These are phyloP conservation scores for Flaveria trinervia DNA, from an alignment of 129 eudicot genomes.

Conservation along the genomic window DNA sequence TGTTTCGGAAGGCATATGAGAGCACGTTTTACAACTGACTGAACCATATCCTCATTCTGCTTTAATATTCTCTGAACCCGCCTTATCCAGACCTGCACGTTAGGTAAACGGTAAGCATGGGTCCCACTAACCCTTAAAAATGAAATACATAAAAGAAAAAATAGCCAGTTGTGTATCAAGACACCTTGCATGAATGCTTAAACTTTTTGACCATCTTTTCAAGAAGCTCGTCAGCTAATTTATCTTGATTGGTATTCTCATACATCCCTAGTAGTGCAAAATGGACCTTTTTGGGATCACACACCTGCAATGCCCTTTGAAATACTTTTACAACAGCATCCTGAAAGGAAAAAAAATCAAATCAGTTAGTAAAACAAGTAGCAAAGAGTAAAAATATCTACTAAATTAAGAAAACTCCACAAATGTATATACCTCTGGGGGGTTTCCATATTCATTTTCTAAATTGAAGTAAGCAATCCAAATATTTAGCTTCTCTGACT, in stretches of 20 bases:
- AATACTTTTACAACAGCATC: constrained; percentile 72
- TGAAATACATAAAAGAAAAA: background rate
- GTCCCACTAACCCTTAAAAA: background rate
- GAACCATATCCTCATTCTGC: constrained; percentile 64
- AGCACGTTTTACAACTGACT: constrained; percentile 66
- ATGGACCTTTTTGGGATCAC: constrained; percentile 86
- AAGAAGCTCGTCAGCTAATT: constrained; percentile 72
- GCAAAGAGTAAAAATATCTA: background rate
- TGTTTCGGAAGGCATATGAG: constrained; percentile 71
- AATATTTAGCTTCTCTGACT: constrained; percentile 80
- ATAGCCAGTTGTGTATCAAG: background rate
- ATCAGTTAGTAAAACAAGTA: background rate
- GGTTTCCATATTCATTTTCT: constrained; percentile 85
- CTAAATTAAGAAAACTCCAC: background rate
- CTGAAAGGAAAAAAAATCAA: constrained; percentile 35
- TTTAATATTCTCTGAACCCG: constrained; percentile 61
- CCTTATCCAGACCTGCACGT: constrained; percentile 79
- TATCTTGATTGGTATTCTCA: constrained; percentile 72
- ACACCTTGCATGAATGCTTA: constrained; percentile 84
- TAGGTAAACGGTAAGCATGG: constrained; percentile 1
- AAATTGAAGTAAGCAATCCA: constrained; percentile 92
- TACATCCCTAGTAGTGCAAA: constrained; percentile 78
- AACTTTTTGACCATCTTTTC: constrained; percentile 78
- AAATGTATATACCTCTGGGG: constrained; percentile 65
- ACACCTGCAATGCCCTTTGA: constrained; percentile 81